Evolutionary conservation across 495 filamentous ascomycete genomes (phyloP).

Genomic region (Lindgomyces ingoldianus): DNA sequence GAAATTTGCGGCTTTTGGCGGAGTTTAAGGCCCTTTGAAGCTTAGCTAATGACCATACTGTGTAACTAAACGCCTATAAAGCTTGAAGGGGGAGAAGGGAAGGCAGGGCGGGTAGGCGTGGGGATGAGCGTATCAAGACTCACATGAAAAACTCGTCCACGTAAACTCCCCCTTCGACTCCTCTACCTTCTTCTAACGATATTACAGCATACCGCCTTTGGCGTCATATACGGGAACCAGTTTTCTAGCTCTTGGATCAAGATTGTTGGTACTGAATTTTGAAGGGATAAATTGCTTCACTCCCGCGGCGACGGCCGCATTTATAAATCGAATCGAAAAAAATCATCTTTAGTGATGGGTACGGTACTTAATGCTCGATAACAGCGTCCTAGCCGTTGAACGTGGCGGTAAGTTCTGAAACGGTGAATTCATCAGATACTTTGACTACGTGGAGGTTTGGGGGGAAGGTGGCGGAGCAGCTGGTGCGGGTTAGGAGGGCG

Average conservation of each 20-base stretch:
- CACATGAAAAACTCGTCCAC: slow-evolving; percentile 54
- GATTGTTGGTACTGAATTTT: slow-evolving; percentile 47
- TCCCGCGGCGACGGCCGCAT: slow-evolving; percentile 43
- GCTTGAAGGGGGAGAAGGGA: too few species aligned
- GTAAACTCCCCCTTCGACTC: slow-evolving; percentile 39
- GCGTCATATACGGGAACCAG: slow-evolving; percentile 31
- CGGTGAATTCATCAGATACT: slow-evolving; percentile 63
- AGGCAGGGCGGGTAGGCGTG: background rate
- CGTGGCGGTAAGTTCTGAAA: slow-evolving; percentile 48
- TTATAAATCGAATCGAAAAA: slow-evolving; percentile 40
- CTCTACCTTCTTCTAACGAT: slow-evolving; percentile 48
- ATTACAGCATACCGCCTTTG: slow-evolving; percentile 49
- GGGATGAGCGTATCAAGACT: slow-evolving; percentile 49
- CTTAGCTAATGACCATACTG: background rate
- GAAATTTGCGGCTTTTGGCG: slow-evolving; percentile 15
- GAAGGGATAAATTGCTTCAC: slow-evolving; percentile 46
- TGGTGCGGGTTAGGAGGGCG: slow-evolving; percentile 49
- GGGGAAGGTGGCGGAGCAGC: slow-evolving; percentile 47
- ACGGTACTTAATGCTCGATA: slow-evolving; percentile 42
- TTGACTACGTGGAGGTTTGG: slow-evolving; percentile 40
- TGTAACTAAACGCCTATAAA: background rate
- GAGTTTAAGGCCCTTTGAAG: slow-evolving; percentile 22
- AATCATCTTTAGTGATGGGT: slow-evolving; percentile 22
- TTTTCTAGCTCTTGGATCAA: slow-evolving; percentile 29
- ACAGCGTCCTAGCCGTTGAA: slow-evolving; percentile 54